Evolutionary conservation across 2,329 filamentous ascomycete species (phyloP), one percentile per base, ranked within the genome.

Genomic region (Venturia effusa): DNA sequence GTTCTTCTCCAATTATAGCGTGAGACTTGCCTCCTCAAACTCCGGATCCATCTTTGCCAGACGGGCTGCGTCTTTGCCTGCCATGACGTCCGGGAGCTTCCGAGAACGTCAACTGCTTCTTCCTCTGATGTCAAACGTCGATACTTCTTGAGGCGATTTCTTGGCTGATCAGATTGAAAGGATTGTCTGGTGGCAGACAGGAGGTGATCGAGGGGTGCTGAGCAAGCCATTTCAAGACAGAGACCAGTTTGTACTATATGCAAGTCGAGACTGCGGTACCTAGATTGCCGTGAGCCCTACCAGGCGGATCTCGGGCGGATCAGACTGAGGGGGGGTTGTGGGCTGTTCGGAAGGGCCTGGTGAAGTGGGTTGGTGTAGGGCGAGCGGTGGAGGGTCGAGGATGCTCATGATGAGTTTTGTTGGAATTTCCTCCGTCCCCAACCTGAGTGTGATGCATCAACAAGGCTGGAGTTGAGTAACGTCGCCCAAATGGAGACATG

Each of bases 21-120:
- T 43, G 40, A 24, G 19, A 57, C 60, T 22, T 30, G 64, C 64
- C 39, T 39, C 60, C 45, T 57, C 64, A 55, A 65, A 65, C 15
- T 65, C 64, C 48, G 64, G 64, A 51, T 65, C 61, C 55, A 63
- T 57, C 60, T 62, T 65, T 62, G 57, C 61, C 61, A 65, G 51
- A 61, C 51, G 37, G 27, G 27, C n/a, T 30, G 45, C 59, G 59
- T 64, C 59, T 54, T 64, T 32, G 57, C 59, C 43, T 55, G 59
- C 63, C 63, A 64, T 64, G 41, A 34, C 41, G 45, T 22, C 30
- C 41, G 4, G 40, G 27, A 17, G 15, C 37, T n/a, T 30, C n/a
- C 34, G n/a, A 34, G 2, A 41, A 19, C n/a, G 10, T 63, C 45
- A 7, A 34, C 61, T 24, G 34, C n/a, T 22, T 54, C 24, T 63